These are phyloP conservation scores for Helenozyma rhizophorensis DNA, from an alignment of 805 yeast species.

Conservation along the genomic window DNA sequence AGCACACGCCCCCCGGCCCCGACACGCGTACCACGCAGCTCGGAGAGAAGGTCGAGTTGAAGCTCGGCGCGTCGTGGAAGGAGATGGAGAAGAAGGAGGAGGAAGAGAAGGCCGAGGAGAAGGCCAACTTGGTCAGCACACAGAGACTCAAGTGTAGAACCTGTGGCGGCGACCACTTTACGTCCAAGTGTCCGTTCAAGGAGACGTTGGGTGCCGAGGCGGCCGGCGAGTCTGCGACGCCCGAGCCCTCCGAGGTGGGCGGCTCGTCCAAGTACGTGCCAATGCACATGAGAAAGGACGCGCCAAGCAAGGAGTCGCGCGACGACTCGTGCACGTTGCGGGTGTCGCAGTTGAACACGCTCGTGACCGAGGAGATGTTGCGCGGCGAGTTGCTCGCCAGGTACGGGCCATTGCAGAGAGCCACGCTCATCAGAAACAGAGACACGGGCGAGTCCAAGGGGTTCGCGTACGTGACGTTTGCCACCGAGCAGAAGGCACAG, in stretches of 20 bases:
- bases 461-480: slow-evolving; percentile 87
- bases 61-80: slow-evolving; percentile 73
- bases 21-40: slow-evolving; percentile 82
- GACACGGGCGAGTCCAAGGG: slow-evolving; percentile 95
- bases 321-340: slow-evolving; percentile 87
- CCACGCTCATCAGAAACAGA: slow-evolving; percentile 81
- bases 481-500: slow-evolving; percentile 65
- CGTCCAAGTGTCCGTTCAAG: slow-evolving; percentile 93
- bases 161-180: slow-evolving; percentile 93
- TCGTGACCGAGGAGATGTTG: slow-evolving; percentile 77
- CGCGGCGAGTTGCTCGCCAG: slow-evolving; percentile 64
- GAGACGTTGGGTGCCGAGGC: slow-evolving; percentile 66
- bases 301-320: slow-evolving; percentile 47
- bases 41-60: slow-evolving; percentile 77
- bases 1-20: slow-evolving; percentile 72
- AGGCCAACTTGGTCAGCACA: slow-evolving; percentile 33
- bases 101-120: slow-evolving; percentile 45
- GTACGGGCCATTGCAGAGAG: slow-evolving; percentile 69
- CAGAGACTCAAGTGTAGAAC: slow-evolving; percentile 70
- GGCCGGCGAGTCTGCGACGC: slow-evolving; percentile 34
- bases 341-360: slow-evolving; percentile 84
- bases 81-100: slow-evolving; percentile 72
- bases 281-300: slow-evolving; percentile 43
- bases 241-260: slow-evolving; percentile 24
- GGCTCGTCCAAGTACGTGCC: slow-evolving; percentile 37